Evolutionary conservation across 1,139 yeast species (phyloP).

Genomic region (Casaregolazyma suthepensis): DNA sequence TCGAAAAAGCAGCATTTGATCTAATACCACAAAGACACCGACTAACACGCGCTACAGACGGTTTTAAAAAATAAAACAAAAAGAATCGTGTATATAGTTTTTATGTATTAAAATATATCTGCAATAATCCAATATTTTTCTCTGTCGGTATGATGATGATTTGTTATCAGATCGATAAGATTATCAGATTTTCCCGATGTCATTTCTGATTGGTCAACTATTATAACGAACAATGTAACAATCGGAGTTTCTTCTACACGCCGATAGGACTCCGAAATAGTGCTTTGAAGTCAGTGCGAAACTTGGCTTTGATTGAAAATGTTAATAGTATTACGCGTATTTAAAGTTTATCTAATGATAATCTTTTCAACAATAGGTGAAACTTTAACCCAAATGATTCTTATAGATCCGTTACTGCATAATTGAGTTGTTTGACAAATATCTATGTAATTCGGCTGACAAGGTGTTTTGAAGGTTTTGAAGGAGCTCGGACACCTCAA

Average conservation of each 20-base stretch:
- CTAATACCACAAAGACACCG: not conserved
- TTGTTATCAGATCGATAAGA: not conserved
- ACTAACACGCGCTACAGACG: not conserved
- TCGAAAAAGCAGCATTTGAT: not conserved
- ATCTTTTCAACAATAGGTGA: too few species aligned
- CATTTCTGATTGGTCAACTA: not conserved
- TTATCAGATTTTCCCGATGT: not conserved
- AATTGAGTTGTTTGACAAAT: too few species aligned
- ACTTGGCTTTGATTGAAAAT: not conserved
- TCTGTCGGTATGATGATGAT: not conserved
- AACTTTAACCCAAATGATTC: too few species aligned
- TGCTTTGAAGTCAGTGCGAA: not conserved
- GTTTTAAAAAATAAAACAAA: not conserved
- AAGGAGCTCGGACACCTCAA: too few species aligned
- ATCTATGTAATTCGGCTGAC: too few species aligned
- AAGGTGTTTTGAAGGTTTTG: too few species aligned
- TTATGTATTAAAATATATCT: too few species aligned
- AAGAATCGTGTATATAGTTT: too few species aligned
- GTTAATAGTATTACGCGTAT: too few species aligned
- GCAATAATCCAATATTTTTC: not conserved
- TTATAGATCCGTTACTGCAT: too few species aligned
- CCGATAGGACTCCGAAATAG: not conserved
- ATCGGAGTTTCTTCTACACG: not conserved
- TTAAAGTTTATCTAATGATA: too few species aligned
- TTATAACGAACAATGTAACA: not conserved